These are phyloP conservation scores for Hymenoscyphus albidus DNA, from an alignment of 2,329 filamentous ascomycete genomes.

Conservation along the genomic window DNA sequence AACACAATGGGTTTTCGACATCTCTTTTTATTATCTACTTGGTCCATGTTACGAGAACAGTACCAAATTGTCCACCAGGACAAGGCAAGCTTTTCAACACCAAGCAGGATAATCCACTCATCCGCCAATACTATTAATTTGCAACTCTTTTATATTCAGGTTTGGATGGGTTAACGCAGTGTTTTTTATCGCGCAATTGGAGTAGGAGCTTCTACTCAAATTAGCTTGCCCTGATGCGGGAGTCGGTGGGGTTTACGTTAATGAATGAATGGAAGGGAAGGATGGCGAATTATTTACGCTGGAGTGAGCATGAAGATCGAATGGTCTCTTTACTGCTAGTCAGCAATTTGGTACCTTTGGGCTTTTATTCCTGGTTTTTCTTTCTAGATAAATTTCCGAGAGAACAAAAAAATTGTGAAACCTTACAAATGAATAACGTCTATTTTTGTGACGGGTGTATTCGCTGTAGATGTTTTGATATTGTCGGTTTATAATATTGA, in stretches of 20 bases:
- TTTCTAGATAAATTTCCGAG: not conserved
- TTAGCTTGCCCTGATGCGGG: not conserved
- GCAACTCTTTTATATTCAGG: not conserved
- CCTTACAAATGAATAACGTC: too few relatives aligned
- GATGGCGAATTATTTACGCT: not conserved
- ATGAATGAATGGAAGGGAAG: not conserved
- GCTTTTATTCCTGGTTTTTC: too few relatives aligned
- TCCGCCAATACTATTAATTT: not conserved
- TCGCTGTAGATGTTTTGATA: too few relatives aligned
- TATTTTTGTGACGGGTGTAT: too few relatives aligned
- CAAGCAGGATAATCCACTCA: conserved; percentile 1
- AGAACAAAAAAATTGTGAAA: not conserved
- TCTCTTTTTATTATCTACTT: conserved; percentile 1
- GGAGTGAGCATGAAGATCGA: not conserved
- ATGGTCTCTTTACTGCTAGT: not conserved
- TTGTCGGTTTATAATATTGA: too few relatives aligned
- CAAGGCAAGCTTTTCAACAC: not conserved
- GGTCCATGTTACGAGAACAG: not conserved
- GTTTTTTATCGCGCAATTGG: not conserved
- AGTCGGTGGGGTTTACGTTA: not conserved
- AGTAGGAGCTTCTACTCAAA: not conserved
- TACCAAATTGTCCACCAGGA: not conserved
- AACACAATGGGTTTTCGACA: not conserved
- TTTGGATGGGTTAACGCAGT: not conserved
- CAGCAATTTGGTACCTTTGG: not conserved